Base-by-base conservation (phyloP, 108 stramenopile species). In the Cyclostephanos tholiformis region DNA sequence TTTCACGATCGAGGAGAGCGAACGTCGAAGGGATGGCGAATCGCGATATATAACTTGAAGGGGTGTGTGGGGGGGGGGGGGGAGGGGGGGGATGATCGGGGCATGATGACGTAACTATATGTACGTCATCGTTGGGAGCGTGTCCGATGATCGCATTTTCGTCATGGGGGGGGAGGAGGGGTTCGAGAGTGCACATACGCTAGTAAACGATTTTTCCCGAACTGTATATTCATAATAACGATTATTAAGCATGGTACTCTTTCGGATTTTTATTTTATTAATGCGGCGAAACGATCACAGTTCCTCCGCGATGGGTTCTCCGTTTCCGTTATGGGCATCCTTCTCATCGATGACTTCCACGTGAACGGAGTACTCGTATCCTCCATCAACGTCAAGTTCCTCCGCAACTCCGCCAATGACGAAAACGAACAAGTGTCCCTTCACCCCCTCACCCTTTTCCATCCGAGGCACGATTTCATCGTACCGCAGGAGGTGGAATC, bases 371-470 rank as follows among this genome's bases (percentile, higher is more conserved):
- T 46, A 46, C 14, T 46, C 44, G 44, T 14, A 46, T 12, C 32
- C 30, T 27, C 5, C 23, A 32, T 58, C 29, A 22, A 62, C 26
- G 38, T 72, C 62, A 10, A 72, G 71, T 20, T 73, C 79, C 2
- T 64, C 64, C 35, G 52, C 36, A 53, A 29, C 41, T 32, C 53
- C 65, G 4, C 66, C 77, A 20, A 63, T 48, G 8, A 46, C 78
- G 74, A 90, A 88, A 39, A 63, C 78, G 82, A 88, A 91, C 59
- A 91, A 65, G 59, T 88, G 87, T 0, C 90, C 90, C 52, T 82
- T 51, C 4, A 91, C 90, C 23, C 80, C 78, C 30, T 82, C 73
- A 32, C 91, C 91, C 53, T 85, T 88, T 65, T 91, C 91, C 79
- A 77, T 87, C 41, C 91, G 68, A 0, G 91, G 91, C 6, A 86